Evolutionary conservation across 2,329 filamentous ascomycete species (phyloP), one percentile per base, ranked within the genome.

Genomic region (Leptographium wingfieldii): DNA sequence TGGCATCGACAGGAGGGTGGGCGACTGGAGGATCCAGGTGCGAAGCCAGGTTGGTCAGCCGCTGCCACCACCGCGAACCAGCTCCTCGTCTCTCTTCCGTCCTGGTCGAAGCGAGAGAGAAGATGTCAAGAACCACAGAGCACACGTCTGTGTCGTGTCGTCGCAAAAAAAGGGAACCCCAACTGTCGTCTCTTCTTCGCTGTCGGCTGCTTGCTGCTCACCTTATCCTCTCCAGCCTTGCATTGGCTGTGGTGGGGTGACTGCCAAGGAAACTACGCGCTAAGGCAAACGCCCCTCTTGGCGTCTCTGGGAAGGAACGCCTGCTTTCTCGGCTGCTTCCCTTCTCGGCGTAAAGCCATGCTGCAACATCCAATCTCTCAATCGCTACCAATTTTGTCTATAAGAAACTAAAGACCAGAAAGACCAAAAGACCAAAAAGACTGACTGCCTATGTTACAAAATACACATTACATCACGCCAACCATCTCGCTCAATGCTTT

Each of bases 1-100:
- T 71, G 7, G 60, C 52, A 31, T 43, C 43, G 53, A 19, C 38
- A 12, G 57, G 46, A 31, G 55, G 55, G 53, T 22, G 57, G 57
- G 12, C 40, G 52, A 40, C 51, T 11, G 56, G 10, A 12, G 56
- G n/a, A 6, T 53, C 29, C n/a, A 52, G 40, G 25, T 46, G 49
- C 33, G 56, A 52, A 53, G 46, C 56, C 56, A 58, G 56, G 11
- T 27, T 58, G 48, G 40, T 16, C 40, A 43, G 40, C 19, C 12
- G 14, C 40, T 43, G 40, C 38, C 38, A 40, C 38, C 12, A 43
- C 5, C 12, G 35, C 29, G 35, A 14, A 14, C 35, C 35, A 3
- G 12, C 40, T 19, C 16, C 40, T 19, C 40, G 35, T 43, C 40
- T 3, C 40, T 43, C 40, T 16, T 43, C 40, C 16, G 40, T 43